phyloP scores from a whole-genome alignment of 2,329 filamentous ascomycete species.

The Elsinoe australis region DNA sequence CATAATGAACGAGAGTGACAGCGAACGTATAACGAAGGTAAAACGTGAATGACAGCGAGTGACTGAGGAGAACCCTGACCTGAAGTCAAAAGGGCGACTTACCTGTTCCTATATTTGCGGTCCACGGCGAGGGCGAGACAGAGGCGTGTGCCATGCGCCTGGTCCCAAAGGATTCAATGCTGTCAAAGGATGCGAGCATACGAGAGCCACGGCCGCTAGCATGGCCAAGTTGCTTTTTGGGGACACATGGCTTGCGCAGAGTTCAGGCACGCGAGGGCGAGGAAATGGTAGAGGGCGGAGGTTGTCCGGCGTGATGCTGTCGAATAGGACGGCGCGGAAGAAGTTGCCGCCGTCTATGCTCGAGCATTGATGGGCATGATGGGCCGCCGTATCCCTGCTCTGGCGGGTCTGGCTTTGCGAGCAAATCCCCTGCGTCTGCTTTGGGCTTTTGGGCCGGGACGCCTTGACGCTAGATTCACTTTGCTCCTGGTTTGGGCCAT shows the following conservation, averaged over 20 bases:
- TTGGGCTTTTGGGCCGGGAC: too few relatives aligned
- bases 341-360: neutral
- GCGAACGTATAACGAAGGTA: neutral
- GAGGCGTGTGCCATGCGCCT: slow-evolving; percentile 2
- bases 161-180: neutral
- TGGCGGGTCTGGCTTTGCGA: too few relatives aligned
- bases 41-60: slow-evolving; percentile 3
- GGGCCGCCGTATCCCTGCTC: too few relatives aligned
- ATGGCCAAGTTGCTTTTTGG: neutral
- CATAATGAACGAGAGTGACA: too few relatives aligned
- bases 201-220: slow-evolving; percentile 10
- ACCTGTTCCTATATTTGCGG: slow-evolving; percentile 5
- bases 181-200: slow-evolving; percentile 13
- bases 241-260: neutral
- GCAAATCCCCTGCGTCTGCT: slow-evolving; percentile 6
- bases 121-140: slow-evolving; percentile 8
- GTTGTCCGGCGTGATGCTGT: slow-evolving; percentile 6
- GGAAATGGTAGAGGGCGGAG: neutral
- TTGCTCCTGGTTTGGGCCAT: too few relatives aligned
- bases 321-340: slow-evolving; percentile 1
- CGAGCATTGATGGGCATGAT: too few relatives aligned
- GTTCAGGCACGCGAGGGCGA: slow-evolving; percentile 8
- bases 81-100: slow-evolving; percentile 4
- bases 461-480: too few relatives aligned
- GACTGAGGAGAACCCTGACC: slow-evolving; percentile 12